Conservation (phyloP, 805 yeast genomes). For the Yamadazyma ubonensis region DNA sequence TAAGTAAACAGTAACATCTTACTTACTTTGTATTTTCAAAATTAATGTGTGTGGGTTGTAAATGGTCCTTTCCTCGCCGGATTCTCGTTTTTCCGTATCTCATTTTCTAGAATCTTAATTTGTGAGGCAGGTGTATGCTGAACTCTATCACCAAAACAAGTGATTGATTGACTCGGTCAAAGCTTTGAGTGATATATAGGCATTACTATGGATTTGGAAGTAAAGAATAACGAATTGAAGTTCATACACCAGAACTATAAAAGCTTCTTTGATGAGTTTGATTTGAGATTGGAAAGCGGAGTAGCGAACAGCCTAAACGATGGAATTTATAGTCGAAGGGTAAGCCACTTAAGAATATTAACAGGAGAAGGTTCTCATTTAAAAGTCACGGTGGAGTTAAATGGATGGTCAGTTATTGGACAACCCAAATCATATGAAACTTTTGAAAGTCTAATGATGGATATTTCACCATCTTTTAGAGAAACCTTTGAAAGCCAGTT, state of each 20-base stretch:
- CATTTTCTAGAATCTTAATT: no score
- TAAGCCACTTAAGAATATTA: conserved; percentile 11
- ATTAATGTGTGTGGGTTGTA: no score
- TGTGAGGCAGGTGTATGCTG: no score
- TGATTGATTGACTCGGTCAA: no score
- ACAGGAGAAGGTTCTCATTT: conserved; percentile 18
- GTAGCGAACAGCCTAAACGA: conserved; percentile 5
- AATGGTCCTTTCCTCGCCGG: no score
- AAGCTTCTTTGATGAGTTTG: conserved; percentile 18
- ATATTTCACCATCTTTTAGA: conserved; percentile 22
- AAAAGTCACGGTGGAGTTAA: conserved; percentile 23
- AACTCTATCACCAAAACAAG: no score
- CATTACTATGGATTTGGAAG: conserved; percentile 20
- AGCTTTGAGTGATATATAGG: no score
- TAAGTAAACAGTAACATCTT: no score
- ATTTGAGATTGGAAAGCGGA: conserved; percentile 10
- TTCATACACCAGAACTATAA: conserved; percentile 22
- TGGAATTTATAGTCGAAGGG: conserved; percentile 2
- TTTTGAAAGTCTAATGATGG: conserved; percentile 33
- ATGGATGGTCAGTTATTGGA: conserved; percentile 29
- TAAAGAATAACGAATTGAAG: conserved; percentile 21
- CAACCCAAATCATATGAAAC: conserved; percentile 23
- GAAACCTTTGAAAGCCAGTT: conserved; percentile 20
- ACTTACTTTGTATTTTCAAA: no score
- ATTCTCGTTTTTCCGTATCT: no score